Evolutionary conservation across 495 filamentous ascomycete species (phyloP).

Genomic region (Melanomma pulvis-pyrius): DNA sequence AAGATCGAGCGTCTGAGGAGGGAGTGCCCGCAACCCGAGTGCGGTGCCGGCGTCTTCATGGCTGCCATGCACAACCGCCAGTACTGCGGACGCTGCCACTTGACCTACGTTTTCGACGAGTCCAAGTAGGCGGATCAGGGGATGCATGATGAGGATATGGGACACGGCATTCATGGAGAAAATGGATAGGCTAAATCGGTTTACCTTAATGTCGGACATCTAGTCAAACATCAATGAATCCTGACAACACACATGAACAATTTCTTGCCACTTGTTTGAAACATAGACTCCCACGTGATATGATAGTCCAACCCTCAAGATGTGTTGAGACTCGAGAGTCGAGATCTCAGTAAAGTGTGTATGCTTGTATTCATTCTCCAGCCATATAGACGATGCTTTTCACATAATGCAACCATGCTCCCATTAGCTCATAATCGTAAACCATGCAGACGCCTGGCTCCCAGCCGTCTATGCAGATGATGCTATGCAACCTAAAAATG

Average conservation of each 20-base stretch:
- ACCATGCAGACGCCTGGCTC: neutral
- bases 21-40: constrained; percentile 95
- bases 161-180: constrained; percentile 14
- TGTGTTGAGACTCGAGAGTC: too few species aligned
- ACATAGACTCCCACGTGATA: neutral
- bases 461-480: constrained; percentile 1
- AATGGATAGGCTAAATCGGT: constrained; percentile 10
- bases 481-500: neutral
- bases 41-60: constrained; percentile 99
- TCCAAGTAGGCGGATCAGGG: constrained; percentile 52
- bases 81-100: constrained; percentile 99
- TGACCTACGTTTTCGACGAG: constrained; percentile 99
- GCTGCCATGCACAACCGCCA: constrained; percentile 99
- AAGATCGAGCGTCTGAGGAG: constrained; percentile 99
- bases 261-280: neutral
- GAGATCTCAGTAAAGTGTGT: too few species aligned
- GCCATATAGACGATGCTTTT: neutral
- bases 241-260: neutral
- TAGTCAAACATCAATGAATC: constrained; percentile 9
- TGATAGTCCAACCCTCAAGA: neutral
- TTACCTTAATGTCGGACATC: constrained; percentile 18
- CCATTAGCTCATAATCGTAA: neutral
- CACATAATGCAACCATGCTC: neutral
- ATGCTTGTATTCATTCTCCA: neutral
- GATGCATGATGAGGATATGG: constrained; percentile 1